Percentiles rank a stretch among this genome's conserved stretches.
Conservation (phyloP, 495 filamentous ascomycete species). For the Aspergillus affinis region DNA sequence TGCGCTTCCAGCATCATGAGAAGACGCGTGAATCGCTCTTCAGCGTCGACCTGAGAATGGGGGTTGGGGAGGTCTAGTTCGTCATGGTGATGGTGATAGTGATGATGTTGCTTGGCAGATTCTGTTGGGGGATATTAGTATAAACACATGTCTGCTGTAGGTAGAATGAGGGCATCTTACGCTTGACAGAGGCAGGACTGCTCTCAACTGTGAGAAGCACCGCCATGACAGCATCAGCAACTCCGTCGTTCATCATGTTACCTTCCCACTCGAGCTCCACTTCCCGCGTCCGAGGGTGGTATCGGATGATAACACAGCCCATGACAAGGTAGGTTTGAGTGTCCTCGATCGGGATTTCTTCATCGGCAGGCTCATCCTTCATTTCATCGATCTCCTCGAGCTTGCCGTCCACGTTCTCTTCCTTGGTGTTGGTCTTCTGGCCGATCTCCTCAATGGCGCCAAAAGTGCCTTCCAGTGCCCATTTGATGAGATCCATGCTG, state of each 20-base stretch:
- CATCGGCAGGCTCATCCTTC: constrained; percentile 49
- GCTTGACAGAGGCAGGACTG: constrained; percentile 90
- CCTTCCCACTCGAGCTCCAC: constrained; percentile 96
- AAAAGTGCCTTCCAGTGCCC: constrained; percentile 93
- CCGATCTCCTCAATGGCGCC: constrained; percentile 74
- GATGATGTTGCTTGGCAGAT: constrained; percentile 58
- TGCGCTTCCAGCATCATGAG: constrained; percentile 97
- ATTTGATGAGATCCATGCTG: constrained; percentile 85
- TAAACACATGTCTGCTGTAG: background rate
- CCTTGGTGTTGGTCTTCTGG: constrained; percentile 38
- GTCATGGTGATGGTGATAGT: constrained; percentile 53
- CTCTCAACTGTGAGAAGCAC: constrained; percentile 87
- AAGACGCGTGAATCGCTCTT: constrained; percentile 76
- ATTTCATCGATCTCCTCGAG: constrained; percentile 34
- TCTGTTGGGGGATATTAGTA: constrained; percentile 35
- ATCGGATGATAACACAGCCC: constrained; percentile 80
- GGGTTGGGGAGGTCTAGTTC: constrained; percentile 55
- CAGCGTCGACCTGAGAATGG: constrained; percentile 65
- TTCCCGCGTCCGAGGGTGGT: constrained; percentile 63
- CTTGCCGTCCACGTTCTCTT: constrained; percentile 12
- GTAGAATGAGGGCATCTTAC: constrained; percentile 48
- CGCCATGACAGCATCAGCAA: constrained; percentile 92
- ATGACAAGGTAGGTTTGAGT: constrained; percentile 72
- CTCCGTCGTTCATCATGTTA: constrained; percentile 95
- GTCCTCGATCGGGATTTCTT: constrained; percentile 46